Base-by-base conservation (phyloP, 78 protist genomes). In the Tieghemostelium lacteum region DNA sequence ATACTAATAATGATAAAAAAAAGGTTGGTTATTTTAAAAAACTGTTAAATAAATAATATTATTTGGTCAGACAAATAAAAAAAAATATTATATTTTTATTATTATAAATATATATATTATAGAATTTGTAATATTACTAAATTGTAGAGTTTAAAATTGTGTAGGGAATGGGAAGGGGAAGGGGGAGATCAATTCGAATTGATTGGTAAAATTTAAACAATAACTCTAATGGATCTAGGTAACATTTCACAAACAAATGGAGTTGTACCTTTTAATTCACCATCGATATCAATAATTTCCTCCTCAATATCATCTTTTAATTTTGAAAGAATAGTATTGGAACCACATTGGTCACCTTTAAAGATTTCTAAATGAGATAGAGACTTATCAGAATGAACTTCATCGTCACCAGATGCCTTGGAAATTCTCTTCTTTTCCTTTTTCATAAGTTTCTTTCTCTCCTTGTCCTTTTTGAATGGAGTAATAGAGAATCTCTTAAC, bases 261-360 rank as follows among this genome's bases (percentile, higher is more conserved):
- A 39, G 88, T 78, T 33, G 73, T 49, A 34, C 88, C 88, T 42
- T 65, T 65, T 26, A 78, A 19, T 40, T 78, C 88, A 42, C 88
- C 88, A 42, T 78, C 88, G 10, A 78, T 65, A 49, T 78, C 88
- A 6, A 78, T 69, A 22, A 78, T 57, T 58, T 78, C 88, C 19
- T 78, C 88, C 3, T 72, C 78, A 3, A 72, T 55, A 29, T 72
- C 62, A 72, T 72, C 78, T 34, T 72, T 60, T 17, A 72, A 29
- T 20, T 54, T 39, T 31, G 78, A 50, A 16, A 72, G 31, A 36
- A 72, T 72, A 1, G 78, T 54, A 34, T 72, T 72, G 52, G 52
- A 45, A 10, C n/a, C 52, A 45, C 52, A 45, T 54, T 63, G 34
- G 29, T 72, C 78, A 45, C 45, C 54, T 49, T 72, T 72, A 12